Evolutionary conservation across 805 yeast species (phyloP).

Genomic region (Saccharomycopsis microspora): DNA sequence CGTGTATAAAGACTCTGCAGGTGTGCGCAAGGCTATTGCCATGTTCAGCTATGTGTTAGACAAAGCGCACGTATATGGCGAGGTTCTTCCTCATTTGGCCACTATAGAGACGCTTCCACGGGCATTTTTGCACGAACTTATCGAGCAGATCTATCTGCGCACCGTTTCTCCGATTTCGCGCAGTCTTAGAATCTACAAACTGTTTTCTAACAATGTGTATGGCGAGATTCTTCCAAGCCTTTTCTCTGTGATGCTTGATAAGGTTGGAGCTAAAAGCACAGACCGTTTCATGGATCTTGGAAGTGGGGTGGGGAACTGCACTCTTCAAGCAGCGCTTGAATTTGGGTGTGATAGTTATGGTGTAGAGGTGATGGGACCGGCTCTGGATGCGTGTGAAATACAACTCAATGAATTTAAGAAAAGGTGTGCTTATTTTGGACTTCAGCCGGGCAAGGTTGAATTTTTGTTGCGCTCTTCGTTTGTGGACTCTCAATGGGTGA

Average conservation of each 20-base stretch:
- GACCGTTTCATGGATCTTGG: constrained; percentile 79
- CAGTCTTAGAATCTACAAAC: constrained; percentile 58
- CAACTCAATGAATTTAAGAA: constrained; percentile 50
- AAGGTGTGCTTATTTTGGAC: constrained; percentile 53
- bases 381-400: constrained; percentile 51
- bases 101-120: constrained; percentile 25
- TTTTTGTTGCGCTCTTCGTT: constrained; percentile 63
- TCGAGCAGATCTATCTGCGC: constrained; percentile 65
- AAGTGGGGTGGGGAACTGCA: constrained; percentile 90
- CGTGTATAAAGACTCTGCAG: constrained; percentile 21
- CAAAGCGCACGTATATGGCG: constrained; percentile 24
- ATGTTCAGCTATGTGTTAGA: constrained; percentile 33
- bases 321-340: constrained; percentile 80
- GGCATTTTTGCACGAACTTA: constrained; percentile 49
- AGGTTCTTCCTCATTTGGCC: constrained; percentile 23
- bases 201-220: constrained; percentile 83
- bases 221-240: constrained; percentile 83
- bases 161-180: constrained; percentile 65
- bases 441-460: constrained; percentile 42
- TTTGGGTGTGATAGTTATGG: constrained; percentile 81
- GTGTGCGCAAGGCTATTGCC: constrained; percentile 25
- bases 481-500: constrained; percentile 49
- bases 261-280: constrained; percentile 41
- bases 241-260: constrained; percentile 49
- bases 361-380: constrained; percentile 80